These are phyloP conservation scores for Oryza officinalis DNA, from an alignment of 176 grass and related monocot species.

Conservation along the genomic window DNA sequence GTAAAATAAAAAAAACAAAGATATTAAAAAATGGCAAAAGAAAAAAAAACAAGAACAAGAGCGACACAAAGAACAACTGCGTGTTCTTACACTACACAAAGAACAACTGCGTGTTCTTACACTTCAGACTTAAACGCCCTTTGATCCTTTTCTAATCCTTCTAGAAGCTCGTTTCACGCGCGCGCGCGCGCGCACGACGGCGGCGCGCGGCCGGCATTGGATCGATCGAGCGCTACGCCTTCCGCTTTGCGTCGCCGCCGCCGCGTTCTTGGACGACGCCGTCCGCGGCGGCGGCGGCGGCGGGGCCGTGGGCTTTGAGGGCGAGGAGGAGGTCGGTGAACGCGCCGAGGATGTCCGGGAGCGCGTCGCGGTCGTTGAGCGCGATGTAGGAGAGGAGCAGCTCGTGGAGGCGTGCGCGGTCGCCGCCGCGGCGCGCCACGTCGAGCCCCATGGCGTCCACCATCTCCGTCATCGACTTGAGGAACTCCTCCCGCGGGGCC, in stretches of 20 bases:
- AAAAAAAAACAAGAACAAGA: neutral
- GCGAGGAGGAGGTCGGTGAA: slow-evolving; percentile 72
- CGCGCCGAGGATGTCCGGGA: slow-evolving; percentile 72
- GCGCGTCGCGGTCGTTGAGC: slow-evolving; percentile 65
- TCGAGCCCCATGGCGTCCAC: slow-evolving; percentile 60
- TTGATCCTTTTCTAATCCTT: neutral
- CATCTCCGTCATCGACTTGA: slow-evolving; percentile 89
- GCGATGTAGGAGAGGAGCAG: slow-evolving; percentile 85
- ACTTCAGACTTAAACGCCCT: neutral
- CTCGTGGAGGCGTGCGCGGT: slow-evolving; percentile 63
- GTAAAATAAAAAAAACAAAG: neutral
- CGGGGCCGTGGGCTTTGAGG: neutral
- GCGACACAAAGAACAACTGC: too few relatives aligned
- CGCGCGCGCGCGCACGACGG: neutral
- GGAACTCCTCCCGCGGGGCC: slow-evolving; percentile 67
- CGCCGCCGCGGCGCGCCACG: slow-evolving; percentile 33
- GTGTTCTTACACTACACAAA: too few relatives aligned
- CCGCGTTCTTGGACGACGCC: neutral
- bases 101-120: too few relatives aligned
- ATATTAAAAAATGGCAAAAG: neutral
- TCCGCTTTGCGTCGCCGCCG: neutral
- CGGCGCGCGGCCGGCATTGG: neutral
- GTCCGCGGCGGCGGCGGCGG: too few relatives aligned
- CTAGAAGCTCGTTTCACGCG: neutral
- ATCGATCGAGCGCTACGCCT: neutral